Evolutionary conservation across 192 early-diverging fungal genomes (phyloP).

Genomic region (Lobulomyces angularis): DNA sequence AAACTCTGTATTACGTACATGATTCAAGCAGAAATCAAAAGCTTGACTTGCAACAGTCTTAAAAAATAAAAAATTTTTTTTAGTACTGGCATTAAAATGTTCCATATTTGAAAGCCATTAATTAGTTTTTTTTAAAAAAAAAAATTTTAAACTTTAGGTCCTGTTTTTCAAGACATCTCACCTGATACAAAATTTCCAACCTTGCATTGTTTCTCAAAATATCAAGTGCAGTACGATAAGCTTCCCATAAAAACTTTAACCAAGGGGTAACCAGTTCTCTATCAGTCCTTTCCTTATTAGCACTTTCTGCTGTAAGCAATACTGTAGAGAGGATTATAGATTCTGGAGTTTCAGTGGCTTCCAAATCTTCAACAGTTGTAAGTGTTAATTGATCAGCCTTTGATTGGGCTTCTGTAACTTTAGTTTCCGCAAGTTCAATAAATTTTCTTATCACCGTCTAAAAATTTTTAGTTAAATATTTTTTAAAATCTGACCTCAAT

Average conservation of each 20-base stretch:
- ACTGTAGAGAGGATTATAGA: constrained; percentile 92
- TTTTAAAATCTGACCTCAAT: constrained; percentile 51
- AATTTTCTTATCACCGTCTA: constrained; percentile 74
- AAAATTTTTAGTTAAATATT: constrained; percentile 3
- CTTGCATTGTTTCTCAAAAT: constrained; percentile 92
- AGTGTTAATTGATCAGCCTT: constrained; percentile 81
- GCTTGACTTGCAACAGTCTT: constrained; percentile 70
- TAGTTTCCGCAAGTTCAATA: constrained; percentile 73
- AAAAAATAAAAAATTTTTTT: constrained; percentile 3
- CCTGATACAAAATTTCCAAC: constrained; percentile 89
- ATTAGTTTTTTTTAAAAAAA: too few relatives aligned
- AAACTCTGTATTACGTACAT: constrained; percentile 96
- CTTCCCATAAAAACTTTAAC: constrained; percentile 99
- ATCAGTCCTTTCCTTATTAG: constrained; percentile 91
- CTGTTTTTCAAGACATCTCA: too few relatives aligned
- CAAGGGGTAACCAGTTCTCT: constrained; percentile 96
- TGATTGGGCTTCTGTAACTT: constrained; percentile 77
- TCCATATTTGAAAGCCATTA: not conserved
- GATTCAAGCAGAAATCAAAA: constrained; percentile 90
- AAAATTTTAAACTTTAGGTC: not conserved
- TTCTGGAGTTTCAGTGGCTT: constrained; percentile 93
- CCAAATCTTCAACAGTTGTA: constrained; percentile 82
- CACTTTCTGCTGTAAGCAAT: constrained; percentile 80
- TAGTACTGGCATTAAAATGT: too few relatives aligned
- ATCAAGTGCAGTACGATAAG: constrained; percentile 94